A percentile compares a stretch with the other conserved stretches of the same genome.
These are phyloP conservation scores for Parastagonospora avenae DNA, from an alignment of 2,329 filamentous ascomycete genomes.

Conservation along the genomic window DNA sequence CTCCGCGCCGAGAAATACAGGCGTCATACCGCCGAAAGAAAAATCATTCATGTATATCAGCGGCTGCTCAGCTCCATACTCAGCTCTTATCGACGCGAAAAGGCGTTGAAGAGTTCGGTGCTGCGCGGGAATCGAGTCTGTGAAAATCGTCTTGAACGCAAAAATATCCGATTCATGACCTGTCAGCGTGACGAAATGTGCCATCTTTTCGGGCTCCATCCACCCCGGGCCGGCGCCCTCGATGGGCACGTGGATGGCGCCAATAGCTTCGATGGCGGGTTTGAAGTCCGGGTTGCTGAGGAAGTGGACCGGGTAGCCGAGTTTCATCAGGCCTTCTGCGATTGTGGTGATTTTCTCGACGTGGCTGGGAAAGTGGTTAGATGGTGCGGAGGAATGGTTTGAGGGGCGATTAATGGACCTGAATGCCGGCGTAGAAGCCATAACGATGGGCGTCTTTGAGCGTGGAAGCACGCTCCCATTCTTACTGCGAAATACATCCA, in stretches of 20 bases:
- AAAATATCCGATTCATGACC: conserved; percentile 34
- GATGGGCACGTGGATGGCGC: conserved; percentile 47
- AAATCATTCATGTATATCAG: conserved; percentile 54
- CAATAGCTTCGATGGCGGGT: conserved; percentile 40
- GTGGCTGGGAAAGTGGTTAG: conserved; percentile 6
- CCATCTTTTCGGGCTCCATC: conserved; percentile 26
- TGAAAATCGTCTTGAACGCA: conserved; percentile 44
- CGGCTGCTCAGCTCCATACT: conserved; percentile 41
- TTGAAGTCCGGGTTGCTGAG: conserved; percentile 48
- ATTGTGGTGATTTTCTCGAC: conserved; percentile 36
- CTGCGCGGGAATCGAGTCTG: conserved; percentile 40
- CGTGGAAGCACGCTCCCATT: too few species aligned
- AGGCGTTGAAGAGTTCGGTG: conserved; percentile 42
- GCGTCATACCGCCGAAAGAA: conserved; percentile 43
- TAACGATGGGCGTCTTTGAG: too few species aligned
- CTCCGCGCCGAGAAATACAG: conserved; percentile 39
- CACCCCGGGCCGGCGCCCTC: conserved; percentile 30
- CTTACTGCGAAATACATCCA: too few species aligned
- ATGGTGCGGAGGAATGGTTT: too few species aligned
- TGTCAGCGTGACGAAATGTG: conserved; percentile 28
- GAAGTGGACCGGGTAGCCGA: conserved; percentile 53
- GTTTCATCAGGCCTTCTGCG: conserved; percentile 44
- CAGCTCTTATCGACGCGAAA: conserved; percentile 30
- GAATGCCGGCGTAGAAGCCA: too few species aligned
- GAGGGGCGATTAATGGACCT: too few species aligned